Percentiles rank a stretch among this genome's conserved stretches.
phyloP scores from a whole-genome alignment of 805 yeast genomes.

The Suhomyces sp. region DNA sequence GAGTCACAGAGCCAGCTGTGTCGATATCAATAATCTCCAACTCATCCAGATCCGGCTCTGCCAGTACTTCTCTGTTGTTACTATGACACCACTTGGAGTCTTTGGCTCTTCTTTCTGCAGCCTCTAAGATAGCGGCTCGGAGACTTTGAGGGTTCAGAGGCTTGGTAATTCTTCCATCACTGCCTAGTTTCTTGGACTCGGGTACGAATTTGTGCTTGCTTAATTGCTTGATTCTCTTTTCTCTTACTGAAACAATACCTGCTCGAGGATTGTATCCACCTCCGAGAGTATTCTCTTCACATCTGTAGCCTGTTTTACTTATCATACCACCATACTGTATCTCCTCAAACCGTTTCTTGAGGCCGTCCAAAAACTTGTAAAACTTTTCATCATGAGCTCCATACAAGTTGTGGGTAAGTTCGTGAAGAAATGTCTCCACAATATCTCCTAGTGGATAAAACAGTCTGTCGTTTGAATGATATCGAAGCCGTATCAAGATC shows the following conservation, averaged over 20 bases:
- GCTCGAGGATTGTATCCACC: slow-evolving; percentile 14
- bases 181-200: slow-evolving; percentile 34
- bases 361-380: slow-evolving; percentile 60
- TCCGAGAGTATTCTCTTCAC: slow-evolving; percentile 49
- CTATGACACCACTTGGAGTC: slow-evolving; percentile 50
- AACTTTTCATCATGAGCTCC: slow-evolving; percentile 82
- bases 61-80: slow-evolving; percentile 19
- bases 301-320: slow-evolving; percentile 45
- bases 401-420: slow-evolving; percentile 70
- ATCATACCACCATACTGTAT: slow-evolving; percentile 43
- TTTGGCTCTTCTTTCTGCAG: slow-evolving; percentile 59
- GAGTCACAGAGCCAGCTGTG: background rate
- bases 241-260: slow-evolving; percentile 19
- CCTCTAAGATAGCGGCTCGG: slow-evolving; percentile 50
- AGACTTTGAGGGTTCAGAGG: slow-evolving; percentile 16
- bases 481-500: slow-evolving; percentile 68
- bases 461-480: slow-evolving; percentile 45
- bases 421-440: slow-evolving; percentile 85
- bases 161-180: slow-evolving; percentile 1
- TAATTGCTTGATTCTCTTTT: slow-evolving; percentile 41
- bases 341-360: slow-evolving; percentile 49
- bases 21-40: slow-evolving; percentile 32
- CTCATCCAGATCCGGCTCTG: slow-evolving; percentile 45
- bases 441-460: slow-evolving; percentile 66
- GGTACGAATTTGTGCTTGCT: slow-evolving; percentile 39